These are phyloP conservation scores for Dendrobium officinale DNA, from an alignment of 106 monocot species.

Conservation along the genomic window DNA sequence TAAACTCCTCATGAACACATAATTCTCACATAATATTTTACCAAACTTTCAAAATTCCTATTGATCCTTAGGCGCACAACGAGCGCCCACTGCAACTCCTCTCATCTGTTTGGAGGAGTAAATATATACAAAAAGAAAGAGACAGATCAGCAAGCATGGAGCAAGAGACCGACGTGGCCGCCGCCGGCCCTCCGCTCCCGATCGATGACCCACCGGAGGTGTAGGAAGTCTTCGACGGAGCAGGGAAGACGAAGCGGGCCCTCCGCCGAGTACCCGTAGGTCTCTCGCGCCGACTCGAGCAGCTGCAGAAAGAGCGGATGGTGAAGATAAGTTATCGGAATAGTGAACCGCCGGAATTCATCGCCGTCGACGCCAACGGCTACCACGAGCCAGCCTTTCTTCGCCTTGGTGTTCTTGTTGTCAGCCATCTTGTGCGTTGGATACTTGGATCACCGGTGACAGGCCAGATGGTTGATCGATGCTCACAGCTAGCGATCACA, in stretches of 20 bases:
- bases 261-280: slow-evolving; percentile 41
- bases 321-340: slow-evolving; percentile 22
- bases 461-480: neutral
- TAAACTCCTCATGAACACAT: no score
- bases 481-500: no score
- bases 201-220: slow-evolving; percentile 47
- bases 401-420: slow-evolving; percentile 22
- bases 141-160: neutral
- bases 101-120: no score
- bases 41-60: no score
- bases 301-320: slow-evolving; percentile 41
- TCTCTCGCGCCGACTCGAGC: slow-evolving; percentile 40
- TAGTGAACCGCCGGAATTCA: no score
- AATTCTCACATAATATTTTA: no score
- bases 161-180: neutral
- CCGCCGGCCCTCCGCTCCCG: slow-evolving; percentile 4
- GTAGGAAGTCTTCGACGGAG: slow-evolving; percentile 66
- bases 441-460: neutral
- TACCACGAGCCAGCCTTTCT: slow-evolving; percentile 44
- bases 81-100: no score
- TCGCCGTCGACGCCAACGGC: slow-evolving; percentile 19
- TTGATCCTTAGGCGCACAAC: no score
- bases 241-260: slow-evolving; percentile 57
- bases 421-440: neutral
- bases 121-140: no score